Evolutionary conservation across 2,329 filamentous ascomycete species (phyloP), one percentile per base, ranked within the genome.

Genomic region (Hymenoscyphus fraxineus): DNA sequence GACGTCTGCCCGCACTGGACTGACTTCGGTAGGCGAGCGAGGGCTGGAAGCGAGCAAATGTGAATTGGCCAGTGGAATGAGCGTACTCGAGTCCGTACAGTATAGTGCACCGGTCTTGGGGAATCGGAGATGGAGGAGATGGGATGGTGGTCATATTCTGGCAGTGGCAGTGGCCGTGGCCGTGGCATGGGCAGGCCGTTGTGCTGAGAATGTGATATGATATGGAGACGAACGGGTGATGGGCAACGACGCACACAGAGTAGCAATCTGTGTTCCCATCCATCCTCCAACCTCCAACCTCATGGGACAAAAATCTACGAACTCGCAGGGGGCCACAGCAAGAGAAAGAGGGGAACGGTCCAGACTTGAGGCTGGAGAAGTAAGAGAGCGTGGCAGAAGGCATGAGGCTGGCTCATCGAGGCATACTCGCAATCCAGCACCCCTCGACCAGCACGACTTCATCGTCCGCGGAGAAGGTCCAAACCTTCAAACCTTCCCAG

Each of bases 1-100:
- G 16, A 58, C 58, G 7, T n/a, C 55, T 27, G 19, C 7, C 31
- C 16, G 62, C 58, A 65, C 64, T 61, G 60, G 59, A 51, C 44
- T 51, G 44, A 19, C n/a, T 51, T 22, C 19, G n/a, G 32, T 51
- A 51, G 44, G 44, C 44, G 44, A 51, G 22, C 19, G 44, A n/a
- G 44, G 32, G 12, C 19, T 16, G 9, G 44, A 51, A 51, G 44
- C 44, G 44, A 51, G 44, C 22, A 51, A 51, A 51, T 19, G 44
- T 16, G n/a, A n/a, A 19, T 22, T 19, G 44, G 44, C 44, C 32
- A 35, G 32, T 35, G 32, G 32, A 27, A 27, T 27, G 22, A 27
- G 22, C 22, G 1, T 27, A 27, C 22, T 27, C 22, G 22, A 27
- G 22, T 27, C n/a, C n/a, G n/a, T n/a, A n/a, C n/a, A n/a, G n/a